Evolutionary conservation across 2,329 filamentous ascomycete species (phyloP), one percentile per base, ranked within the genome.

Genomic region (Pestalotiopsis sp.): DNA sequence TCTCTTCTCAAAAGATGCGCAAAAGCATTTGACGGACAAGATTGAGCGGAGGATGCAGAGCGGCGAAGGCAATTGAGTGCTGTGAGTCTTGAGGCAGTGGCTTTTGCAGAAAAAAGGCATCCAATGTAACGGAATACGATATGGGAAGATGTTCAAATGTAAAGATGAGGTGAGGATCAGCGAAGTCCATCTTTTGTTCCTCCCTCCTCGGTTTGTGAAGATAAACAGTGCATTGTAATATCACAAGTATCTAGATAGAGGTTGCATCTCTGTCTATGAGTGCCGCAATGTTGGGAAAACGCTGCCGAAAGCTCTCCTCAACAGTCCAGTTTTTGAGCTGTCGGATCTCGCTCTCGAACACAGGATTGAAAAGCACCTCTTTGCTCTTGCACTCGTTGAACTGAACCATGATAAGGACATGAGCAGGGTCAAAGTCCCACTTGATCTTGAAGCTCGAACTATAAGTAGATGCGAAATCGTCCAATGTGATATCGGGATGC

Each of bases 1-100:
- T 22, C 68, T 80, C 14, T 78, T 79, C 55, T 74, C 78, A 2
- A 78, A 78, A 66, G 75, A 80, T 68, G 76, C 78, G 2, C 72
- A 77, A 70, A 71, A 75, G 63, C 73, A 78, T 56, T 67, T 80
- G 60, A 80, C 78, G 2, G 69, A 76, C 39, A 78, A 73, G 66
- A 76, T 79, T 24, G 77, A 80, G 67, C 72, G 78, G 22, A 76
- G 76, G 66, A 79, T 80, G 77, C 13, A 70, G 67, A 26, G 66
- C 55, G 26, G 64, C 67, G 17, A 66, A 64, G 13, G 14, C 3
- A 30, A 14, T n/a, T 38, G n/a, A 30, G 11, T 11, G 3, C 5
- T 2, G 35, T 22, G 6, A 17, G 20, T n/a, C 3, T 9, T 30
- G 30, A 30, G 30, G 7, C 7, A 7, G 30, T 7, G 6, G 30